These are phyloP conservation scores for Cardiospermum halicacabum DNA, from an alignment of 345 rosid species.

Conservation along the genomic window DNA sequence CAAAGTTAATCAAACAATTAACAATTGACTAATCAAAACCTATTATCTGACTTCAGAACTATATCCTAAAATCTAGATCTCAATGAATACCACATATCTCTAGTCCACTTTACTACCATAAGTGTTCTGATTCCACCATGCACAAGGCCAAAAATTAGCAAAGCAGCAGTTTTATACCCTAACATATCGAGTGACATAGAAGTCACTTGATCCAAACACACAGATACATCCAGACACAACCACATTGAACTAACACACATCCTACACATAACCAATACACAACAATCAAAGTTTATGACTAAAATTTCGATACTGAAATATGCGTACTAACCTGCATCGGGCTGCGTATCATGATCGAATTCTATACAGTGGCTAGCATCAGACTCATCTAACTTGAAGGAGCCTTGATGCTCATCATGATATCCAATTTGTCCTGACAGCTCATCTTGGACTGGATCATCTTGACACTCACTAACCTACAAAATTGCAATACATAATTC, in stretches of 20 bases:
- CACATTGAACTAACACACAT: not conserved
- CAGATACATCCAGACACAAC: not conserved
- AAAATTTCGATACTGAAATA: not conserved
- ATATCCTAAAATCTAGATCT: not conserved
- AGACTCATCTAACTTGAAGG: conserved; percentile 16
- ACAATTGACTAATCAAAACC: not conserved
- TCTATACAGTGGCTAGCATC: conserved; percentile 16
- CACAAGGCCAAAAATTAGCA: not conserved
- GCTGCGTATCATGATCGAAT: conserved; percentile 15
- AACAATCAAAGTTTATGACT: not conserved
- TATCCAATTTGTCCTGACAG: conserved; percentile 11
- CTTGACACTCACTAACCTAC: conserved; percentile 27
- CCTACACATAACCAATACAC: not conserved
- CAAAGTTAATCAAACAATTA: not conserved
- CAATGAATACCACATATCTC: not conserved
- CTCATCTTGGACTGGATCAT: conserved; percentile 27
- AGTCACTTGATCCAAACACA: not conserved
- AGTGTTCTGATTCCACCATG: not conserved
- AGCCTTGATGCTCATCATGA: conserved; percentile 10
- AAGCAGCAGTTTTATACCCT: not conserved
- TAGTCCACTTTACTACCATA: not conserved
- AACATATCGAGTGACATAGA: not conserved
- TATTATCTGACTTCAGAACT: not conserved
- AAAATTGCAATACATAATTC: not conserved
- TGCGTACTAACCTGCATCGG: conserved; percentile 26